A percentile compares a stretch with the other conserved stretches of the same genome.
These are phyloP conservation scores for Hypoxylon sp. DNA, from an alignment of 2,329 filamentous ascomycete genomes.

Conservation along the genomic window DNA sequence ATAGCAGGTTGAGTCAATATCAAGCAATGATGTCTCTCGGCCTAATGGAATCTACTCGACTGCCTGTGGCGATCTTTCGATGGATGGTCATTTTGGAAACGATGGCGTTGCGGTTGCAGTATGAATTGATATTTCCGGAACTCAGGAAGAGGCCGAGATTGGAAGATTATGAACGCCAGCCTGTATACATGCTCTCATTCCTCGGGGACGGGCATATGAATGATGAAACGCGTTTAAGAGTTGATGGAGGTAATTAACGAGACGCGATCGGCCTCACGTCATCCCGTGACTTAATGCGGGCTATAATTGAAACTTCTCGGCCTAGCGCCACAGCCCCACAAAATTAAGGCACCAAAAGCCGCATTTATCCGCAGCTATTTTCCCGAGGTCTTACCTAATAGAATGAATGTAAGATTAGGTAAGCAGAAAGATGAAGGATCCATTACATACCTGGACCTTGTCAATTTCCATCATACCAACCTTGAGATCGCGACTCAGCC, in stretches of 20 bases:
- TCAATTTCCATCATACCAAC: slow-evolving; percentile 9
- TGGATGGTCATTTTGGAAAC: slow-evolving; percentile 44
- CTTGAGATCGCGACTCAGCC: slow-evolving; percentile 7
- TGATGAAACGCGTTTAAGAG: slow-evolving; percentile 27
- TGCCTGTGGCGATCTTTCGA: slow-evolving; percentile 39
- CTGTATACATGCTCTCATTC: not conserved
- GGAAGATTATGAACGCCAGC: slow-evolving; percentile 10
- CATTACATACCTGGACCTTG: slow-evolving; percentile 23
- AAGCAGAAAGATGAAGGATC: slow-evolving; percentile 2
- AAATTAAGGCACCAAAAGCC: not conserved
- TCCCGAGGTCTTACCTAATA: slow-evolving; percentile 1
- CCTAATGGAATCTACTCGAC: slow-evolving; percentile 28
- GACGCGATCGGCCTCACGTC: slow-evolving; percentile 56
- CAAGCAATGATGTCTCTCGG: slow-evolving; percentile 11
- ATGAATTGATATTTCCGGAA: slow-evolving; percentile 5
- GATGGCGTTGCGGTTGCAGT: not conserved
- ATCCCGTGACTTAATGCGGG: slow-evolving; percentile 55
- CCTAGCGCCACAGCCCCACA: not conserved
- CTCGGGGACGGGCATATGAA: not conserved
- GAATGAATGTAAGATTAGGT: not conserved
- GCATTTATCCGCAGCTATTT: not conserved
- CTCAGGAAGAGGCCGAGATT: slow-evolving; percentile 2
- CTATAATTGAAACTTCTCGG: not conserved
- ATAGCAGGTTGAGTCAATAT: not conserved
- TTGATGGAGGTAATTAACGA: slow-evolving; percentile 31